Evolutionary conservation across 2,329 filamentous ascomycete species (phyloP).

Genomic region (Diaporthe longicolla): DNA sequence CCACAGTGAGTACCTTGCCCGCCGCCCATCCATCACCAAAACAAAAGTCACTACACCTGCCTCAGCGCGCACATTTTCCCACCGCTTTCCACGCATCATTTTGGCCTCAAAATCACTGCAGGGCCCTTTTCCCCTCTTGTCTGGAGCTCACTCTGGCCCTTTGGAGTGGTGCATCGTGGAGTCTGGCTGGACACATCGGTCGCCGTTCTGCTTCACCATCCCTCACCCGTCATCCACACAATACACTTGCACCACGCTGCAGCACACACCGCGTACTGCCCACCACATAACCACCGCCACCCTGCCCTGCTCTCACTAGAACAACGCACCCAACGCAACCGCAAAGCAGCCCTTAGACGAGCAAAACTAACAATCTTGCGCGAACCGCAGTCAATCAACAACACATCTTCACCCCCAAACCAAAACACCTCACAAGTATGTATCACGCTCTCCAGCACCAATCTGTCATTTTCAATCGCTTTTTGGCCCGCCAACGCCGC

Average conservation of each 20-base stretch:
- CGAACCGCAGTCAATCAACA: constrained; percentile 49
- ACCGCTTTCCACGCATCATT: constrained; percentile 25
- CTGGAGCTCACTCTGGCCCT: constrained; percentile 27
- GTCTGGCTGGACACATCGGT: constrained; percentile 30
- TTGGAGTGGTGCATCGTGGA: constrained; percentile 30
- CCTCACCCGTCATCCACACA: constrained; percentile 41
- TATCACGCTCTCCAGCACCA: constrained; percentile 45
- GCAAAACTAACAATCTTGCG: constrained; percentile 40
- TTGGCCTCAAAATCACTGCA: constrained; percentile 24
- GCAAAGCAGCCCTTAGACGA: constrained; percentile 6
- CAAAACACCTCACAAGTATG: constrained; percentile 54
- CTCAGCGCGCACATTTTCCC: constrained; percentile 38
- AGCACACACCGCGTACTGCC: constrained; percentile 40
- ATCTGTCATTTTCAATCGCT: constrained; percentile 55
- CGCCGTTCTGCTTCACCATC: constrained; percentile 41
- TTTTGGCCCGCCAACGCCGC: constrained; percentile 50
- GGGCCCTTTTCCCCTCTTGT: constrained; percentile 29
- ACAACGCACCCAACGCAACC: constrained; percentile 35
- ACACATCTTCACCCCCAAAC: constrained; percentile 40
- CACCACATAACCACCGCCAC: constrained; percentile 26
- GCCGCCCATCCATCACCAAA: constrained; percentile 48
- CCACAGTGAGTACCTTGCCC: constrained; percentile 40
- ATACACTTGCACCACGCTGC: constrained; percentile 35
- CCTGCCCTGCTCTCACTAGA: neutral
- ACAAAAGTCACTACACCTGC: constrained; percentile 55